Evolutionary conservation across 2,329 filamentous ascomycete species (phyloP).

Genomic region (Fusarium dlaminii): DNA sequence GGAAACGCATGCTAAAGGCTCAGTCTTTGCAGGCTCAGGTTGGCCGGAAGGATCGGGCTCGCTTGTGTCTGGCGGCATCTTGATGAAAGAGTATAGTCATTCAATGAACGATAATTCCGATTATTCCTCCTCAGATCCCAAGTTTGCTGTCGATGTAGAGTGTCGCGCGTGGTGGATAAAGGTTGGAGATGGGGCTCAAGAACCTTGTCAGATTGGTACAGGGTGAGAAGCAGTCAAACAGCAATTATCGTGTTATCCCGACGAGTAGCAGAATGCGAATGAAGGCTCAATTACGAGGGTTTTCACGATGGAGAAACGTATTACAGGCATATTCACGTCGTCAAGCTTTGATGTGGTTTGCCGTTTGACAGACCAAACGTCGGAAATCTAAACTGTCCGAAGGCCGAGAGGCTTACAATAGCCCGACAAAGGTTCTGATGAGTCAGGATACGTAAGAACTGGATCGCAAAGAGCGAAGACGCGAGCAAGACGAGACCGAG

Average conservation of each 20-base stretch:
- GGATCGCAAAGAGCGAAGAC: conserved; percentile 3
- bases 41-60: conserved; percentile 35
- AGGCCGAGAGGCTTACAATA: conserved; percentile 36
- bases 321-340: conserved; percentile 20
- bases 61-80: conserved; percentile 37
- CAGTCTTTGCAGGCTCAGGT: conserved; percentile 39
- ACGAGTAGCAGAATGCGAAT: neutral
- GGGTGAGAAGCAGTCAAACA: neutral
- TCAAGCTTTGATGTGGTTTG: conserved; percentile 34
- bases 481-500: conserved; percentile 2
- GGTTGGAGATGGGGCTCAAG: neutral
- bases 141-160: neutral
- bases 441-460: conserved; percentile 23
- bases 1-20: conserved; percentile 79
- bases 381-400: conserved; percentile 36
- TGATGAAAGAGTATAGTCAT: conserved; percentile 23
- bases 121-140: neutral
- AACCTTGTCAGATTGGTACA: conserved; percentile 2
- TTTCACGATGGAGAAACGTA: conserved; percentile 10
- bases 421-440: conserved; percentile 27
- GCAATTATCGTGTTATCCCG: neutral
- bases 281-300: conserved; percentile 1
- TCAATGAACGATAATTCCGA: neutral
- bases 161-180: neutral
- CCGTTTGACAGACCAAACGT: conserved; percentile 15